Conservation (phyloP, 345 rosid species). For the Lumnitzera racemosa region DNA sequence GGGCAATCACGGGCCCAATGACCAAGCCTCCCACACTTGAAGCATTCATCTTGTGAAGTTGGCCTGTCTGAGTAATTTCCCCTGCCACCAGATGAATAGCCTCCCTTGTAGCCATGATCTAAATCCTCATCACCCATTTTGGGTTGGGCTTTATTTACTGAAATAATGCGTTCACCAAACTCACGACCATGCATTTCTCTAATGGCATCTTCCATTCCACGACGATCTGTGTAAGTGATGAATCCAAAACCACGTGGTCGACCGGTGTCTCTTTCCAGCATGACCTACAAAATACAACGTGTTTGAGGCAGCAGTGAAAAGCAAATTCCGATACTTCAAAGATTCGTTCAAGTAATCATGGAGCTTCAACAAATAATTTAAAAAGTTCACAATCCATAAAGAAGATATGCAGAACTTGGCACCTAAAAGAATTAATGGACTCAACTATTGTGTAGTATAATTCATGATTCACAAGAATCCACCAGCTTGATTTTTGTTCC, state of each 20-base stretch:
- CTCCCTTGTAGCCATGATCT: constrained; percentile 76
- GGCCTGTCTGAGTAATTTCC: constrained; percentile 75
- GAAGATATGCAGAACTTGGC: no score
- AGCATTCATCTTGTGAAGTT: constrained; percentile 82
- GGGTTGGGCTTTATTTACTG: constrained; percentile 98
- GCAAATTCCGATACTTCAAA: no score
- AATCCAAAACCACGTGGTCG: constrained; percentile 98
- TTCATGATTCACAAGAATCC: no score
- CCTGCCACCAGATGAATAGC: constrained; percentile 64
- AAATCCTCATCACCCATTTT: constrained; percentile 68
- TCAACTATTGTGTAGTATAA: no score
- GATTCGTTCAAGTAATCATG: constrained; percentile 2
- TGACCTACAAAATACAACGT: constrained; percentile 51
- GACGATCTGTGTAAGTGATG: constrained; percentile 82
- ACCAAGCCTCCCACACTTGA: constrained; percentile 87
- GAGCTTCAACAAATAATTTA: no score
- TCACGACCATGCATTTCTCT: constrained; percentile 96
- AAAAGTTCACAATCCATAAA: no score
- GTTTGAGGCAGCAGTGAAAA: constrained; percentile 11
- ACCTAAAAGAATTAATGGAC: no score
- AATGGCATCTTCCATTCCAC: constrained; percentile 94
- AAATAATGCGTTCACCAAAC: constrained; percentile 75
- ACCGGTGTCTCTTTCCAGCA: constrained; percentile 93
- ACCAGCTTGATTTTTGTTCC: no score
- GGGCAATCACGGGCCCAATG: constrained; percentile 99